Evolutionary conservation across 495 filamentous ascomycete species (phyloP).

Genomic region (Aspergillus carlsbadensis): DNA sequence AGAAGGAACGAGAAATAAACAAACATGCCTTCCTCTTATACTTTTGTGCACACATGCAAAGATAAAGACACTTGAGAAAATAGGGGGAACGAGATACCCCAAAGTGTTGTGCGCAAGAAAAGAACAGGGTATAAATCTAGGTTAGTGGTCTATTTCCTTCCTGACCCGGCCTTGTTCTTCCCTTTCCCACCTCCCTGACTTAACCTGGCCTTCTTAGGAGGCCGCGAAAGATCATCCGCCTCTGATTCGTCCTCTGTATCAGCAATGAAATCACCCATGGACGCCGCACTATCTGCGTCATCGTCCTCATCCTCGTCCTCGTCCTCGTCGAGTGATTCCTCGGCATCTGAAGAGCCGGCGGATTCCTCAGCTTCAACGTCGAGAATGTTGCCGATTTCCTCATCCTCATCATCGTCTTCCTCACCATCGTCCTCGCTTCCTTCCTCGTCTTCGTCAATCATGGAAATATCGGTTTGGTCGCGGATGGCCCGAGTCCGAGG

Average conservation of each 20-base stretch:
- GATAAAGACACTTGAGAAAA: background rate
- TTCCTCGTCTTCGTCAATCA: slow-evolving; percentile 40
- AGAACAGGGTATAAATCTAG: slow-evolving; percentile 23
- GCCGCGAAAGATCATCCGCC: slow-evolving; percentile 27
- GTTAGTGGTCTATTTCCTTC: slow-evolving; percentile 28
- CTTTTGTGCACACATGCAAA: slow-evolving; percentile 11
- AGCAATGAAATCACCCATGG: slow-evolving; percentile 47
- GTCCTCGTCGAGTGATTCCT: slow-evolving; percentile 45
- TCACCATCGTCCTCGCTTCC: slow-evolving; percentile 36
- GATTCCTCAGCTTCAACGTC: slow-evolving; percentile 49
- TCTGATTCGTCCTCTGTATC: slow-evolving; percentile 43
- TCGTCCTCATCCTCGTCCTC: slow-evolving; percentile 45
- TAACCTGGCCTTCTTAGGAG: slow-evolving; percentile 40
- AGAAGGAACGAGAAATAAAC: background rate
- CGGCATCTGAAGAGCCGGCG: slow-evolving; percentile 46
- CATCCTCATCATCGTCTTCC: slow-evolving; percentile 39
- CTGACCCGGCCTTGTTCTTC: slow-evolving; percentile 31
- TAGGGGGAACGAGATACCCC: background rate
- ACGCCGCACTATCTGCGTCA: slow-evolving; percentile 43
- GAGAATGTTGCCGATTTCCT: slow-evolving; percentile 40
- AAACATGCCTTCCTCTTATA: slow-evolving; percentile 12
- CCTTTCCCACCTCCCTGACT: slow-evolving; percentile 24
- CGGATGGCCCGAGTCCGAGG: slow-evolving; percentile 43
- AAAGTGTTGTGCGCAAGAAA: slow-evolving; percentile 10
- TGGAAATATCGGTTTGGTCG: slow-evolving; percentile 44